A percentile compares a stretch with the other conserved stretches of the same genome.
Evolutionary conservation across 305 asterid species (phyloP).

Genomic region (Fraxinus angustifolia): DNA sequence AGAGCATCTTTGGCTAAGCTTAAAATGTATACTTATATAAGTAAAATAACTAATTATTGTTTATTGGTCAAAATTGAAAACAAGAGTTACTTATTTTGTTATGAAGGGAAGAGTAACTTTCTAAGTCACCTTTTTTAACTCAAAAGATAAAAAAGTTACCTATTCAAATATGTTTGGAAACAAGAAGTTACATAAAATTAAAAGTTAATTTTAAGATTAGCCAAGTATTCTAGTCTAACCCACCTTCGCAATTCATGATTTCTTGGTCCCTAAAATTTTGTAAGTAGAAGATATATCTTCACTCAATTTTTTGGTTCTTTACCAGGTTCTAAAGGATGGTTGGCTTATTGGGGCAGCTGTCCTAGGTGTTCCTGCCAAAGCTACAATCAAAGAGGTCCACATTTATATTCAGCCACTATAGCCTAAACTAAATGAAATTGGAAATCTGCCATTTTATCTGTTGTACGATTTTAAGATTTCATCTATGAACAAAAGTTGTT

Average conservation of each 20-base stretch:
- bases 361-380: conserved; percentile 93
- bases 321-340: conserved; percentile 84
- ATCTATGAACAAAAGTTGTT: neutral
- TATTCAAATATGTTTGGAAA: neutral
- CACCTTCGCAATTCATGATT: neutral
- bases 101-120: neutral
- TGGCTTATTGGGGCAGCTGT: conserved; percentile 88
- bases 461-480: neutral
- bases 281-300: neutral
- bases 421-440: neutral
- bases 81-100: neutral
- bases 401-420: neutral
- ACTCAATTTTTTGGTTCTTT: conserved; percentile 16
- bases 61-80: neutral
- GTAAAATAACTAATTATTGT: neutral
- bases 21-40: neutral
- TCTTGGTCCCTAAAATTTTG: neutral
- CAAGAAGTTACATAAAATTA: neutral
- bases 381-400: conserved; percentile 86
- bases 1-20: neutral
- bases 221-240: neutral
- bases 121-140: neutral
- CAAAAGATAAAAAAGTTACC: neutral
- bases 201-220: neutral
- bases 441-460: neutral